Evolutionary conservation across 1,284 basidiomycete species (phyloP).

Genomic region (Puccinia novopanici): DNA sequence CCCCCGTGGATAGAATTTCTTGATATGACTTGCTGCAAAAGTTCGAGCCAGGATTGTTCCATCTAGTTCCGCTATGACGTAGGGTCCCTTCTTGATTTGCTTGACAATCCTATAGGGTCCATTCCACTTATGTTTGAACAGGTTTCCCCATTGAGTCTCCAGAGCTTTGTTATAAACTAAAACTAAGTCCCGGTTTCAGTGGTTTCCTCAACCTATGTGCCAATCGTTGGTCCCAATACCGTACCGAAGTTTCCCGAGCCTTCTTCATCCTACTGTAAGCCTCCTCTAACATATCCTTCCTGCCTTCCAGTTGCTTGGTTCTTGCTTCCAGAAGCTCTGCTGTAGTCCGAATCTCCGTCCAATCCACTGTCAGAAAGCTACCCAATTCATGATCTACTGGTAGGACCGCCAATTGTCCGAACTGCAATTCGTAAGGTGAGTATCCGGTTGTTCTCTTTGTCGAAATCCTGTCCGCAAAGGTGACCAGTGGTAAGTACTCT

Average conservation of each 20-base stretch:
- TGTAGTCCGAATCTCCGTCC: background rate
- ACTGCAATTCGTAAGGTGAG: constrained; percentile 4
- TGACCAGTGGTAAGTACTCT: constrained; percentile 9
- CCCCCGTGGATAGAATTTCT: constrained; percentile 14
- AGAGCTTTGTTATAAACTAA: constrained; percentile 32
- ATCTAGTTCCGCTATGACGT: constrained; percentile 24
- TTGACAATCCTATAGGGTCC: constrained; percentile 27
- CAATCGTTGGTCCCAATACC: constrained; percentile 22
- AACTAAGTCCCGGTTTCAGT: constrained; percentile 11
- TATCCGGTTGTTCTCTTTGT: too few relatives aligned
- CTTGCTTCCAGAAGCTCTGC: constrained; percentile 4
- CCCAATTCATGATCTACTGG: background rate
- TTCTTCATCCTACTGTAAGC: background rate
- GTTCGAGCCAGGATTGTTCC: background rate
- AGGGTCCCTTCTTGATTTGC: background rate
- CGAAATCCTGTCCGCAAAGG: too few relatives aligned
- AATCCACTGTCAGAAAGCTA: background rate
- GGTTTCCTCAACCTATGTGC: constrained; percentile 16
- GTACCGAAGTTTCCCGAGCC: background rate
- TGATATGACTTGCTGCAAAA: constrained; percentile 14
- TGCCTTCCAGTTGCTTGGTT: background rate
- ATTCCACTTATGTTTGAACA: constrained; percentile 36
- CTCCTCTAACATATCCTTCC: constrained; percentile 8
- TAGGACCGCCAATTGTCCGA: background rate
- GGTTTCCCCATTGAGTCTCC: constrained; percentile 35